phyloP scores from a whole-genome alignment of 179 eudicot species.

The Dionaea muscipula region DNA sequence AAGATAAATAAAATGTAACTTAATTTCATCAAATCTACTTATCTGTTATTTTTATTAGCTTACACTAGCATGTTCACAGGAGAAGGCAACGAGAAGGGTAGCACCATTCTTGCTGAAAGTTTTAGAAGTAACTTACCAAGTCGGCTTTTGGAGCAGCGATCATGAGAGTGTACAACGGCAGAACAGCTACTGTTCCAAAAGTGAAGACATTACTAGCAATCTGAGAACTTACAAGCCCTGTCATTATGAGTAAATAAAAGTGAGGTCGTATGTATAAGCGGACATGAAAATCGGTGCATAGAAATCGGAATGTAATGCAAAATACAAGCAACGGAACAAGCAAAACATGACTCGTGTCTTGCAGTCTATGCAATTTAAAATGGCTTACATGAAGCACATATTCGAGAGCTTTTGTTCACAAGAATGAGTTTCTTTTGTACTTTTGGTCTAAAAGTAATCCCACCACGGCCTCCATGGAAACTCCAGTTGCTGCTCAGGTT shows the following conservation, averaged over 20 bases:
- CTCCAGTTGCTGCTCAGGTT: constrained; percentile 25
- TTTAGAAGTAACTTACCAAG: constrained; percentile 29
- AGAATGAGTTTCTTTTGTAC: constrained; percentile 13
- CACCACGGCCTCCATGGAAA: constrained; percentile 36
- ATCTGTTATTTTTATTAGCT: no score
- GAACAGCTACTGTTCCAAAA: constrained; percentile 75
- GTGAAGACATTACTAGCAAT: constrained; percentile 65
- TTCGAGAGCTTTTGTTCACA: constrained; percentile 22
- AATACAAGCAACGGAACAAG: not conserved
- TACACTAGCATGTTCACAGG: no score
- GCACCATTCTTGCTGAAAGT: not conserved
- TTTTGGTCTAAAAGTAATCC: constrained; percentile 20
- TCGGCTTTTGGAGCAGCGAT: constrained; percentile 81
- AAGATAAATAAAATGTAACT: no score
- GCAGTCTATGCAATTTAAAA: constrained; percentile 10
- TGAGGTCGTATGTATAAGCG: not conserved
- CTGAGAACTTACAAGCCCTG: constrained; percentile 53
- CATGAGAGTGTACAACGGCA: constrained; percentile 87
- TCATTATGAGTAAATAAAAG: not conserved
- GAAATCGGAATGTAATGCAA: no score
- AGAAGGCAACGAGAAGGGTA: not conserved
- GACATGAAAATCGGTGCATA: no score
- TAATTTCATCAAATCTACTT: no score
- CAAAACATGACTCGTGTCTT: not conserved
- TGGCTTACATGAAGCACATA: constrained; percentile 50